Percentiles rank a stretch among this genome's conserved stretches.
phyloP scores from a whole-genome alignment of 768 basidiomycete genomes.

The Trametes elegans region DNA sequence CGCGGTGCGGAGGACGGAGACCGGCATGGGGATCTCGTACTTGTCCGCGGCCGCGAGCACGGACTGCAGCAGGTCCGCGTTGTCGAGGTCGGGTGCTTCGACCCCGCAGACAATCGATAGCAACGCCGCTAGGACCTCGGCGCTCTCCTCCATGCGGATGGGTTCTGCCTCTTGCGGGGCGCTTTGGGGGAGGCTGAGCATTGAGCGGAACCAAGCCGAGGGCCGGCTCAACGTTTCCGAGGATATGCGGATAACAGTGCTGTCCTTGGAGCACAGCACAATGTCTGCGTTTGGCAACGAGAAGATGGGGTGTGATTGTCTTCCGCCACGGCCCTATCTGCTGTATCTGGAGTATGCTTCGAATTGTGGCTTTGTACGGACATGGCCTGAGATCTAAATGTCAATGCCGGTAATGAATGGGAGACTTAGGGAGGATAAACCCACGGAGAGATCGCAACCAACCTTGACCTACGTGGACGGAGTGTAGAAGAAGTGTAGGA shows the following conservation, averaged over 20 bases:
- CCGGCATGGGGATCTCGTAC: constrained; percentile 45
- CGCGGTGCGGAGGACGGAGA: constrained; percentile 41
- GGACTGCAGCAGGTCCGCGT: constrained; percentile 41
- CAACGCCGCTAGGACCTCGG: constrained; percentile 37
- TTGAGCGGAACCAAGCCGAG: constrained; percentile 30
- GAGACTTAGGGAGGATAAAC: neutral
- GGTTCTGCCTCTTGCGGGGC: constrained; percentile 12
- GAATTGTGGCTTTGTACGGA: neutral
- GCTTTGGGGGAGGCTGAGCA: constrained; percentile 25
- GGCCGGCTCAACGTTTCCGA: constrained; percentile 23
- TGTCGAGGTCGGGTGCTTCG: constrained; percentile 39
- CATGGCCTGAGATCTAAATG: neutral
- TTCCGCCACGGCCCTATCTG: neutral
- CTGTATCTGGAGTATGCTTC: neutral
- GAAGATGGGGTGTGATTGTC: constrained; percentile 16
- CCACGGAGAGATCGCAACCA: neutral
- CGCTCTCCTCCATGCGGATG: constrained; percentile 34
- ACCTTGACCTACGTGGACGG: neutral
- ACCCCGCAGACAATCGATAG: constrained; percentile 42
- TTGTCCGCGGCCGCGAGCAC: constrained; percentile 42
- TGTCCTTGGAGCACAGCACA: constrained; percentile 22
- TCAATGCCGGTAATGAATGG: no score
- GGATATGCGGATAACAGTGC: constrained; percentile 24
- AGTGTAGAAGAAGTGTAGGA: neutral
- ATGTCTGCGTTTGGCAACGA: constrained; percentile 20